Evolutionary conservation across 768 basidiomycete species (phyloP), one percentile per base, ranked within the genome.

Genomic region (Rhodosporidiobolus odoratus): DNA sequence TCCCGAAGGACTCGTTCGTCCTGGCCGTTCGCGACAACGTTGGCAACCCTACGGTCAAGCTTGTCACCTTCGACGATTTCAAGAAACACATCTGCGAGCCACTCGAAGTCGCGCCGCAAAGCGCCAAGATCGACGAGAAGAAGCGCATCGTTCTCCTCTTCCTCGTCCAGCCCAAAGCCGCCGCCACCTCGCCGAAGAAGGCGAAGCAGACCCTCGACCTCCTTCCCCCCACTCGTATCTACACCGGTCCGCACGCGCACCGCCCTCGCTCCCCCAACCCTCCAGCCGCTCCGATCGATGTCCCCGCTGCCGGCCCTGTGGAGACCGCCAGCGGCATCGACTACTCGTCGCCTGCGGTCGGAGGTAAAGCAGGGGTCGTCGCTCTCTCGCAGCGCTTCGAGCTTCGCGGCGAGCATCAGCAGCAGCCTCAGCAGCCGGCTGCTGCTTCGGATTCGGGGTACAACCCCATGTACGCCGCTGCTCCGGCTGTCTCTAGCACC

Each of bases 121-220:
- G 23, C 13, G 63, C 60, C 54, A 68, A 65, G 48, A 58, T 67
- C 37, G 73, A 74, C 56, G 69, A 71, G 27, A 71, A 74, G 60
- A 62, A 62, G 35, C 62, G 73, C 35, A n/a, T 65, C 63, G 73
- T 74, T 1, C 65, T 74, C 48, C 58, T 61, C 58, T 74, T 74
- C 48, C 41, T 62, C 59, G 73, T 71, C 43, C 47, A 60, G 37
- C 40, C 35, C 38, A 59, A 65, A 35, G n/a, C 25, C 12, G 25
- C 35, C 32, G 25, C 16, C 57, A 15, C 23, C n/a, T 8, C 38
- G 23, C n/a, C 57, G n/a, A 4, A 40, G 15, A 16, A 23, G 57
- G 25, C 23, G 16, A 40, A 12, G 15, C 12, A 10, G 48, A 13
- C 48, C 12, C 21, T 8, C 48, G n/a, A 17, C 9, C 12, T 23